Conservation (phyloP, 2,329 filamentous ascomycete genomes). For the Diplodia sapinea region DNA sequence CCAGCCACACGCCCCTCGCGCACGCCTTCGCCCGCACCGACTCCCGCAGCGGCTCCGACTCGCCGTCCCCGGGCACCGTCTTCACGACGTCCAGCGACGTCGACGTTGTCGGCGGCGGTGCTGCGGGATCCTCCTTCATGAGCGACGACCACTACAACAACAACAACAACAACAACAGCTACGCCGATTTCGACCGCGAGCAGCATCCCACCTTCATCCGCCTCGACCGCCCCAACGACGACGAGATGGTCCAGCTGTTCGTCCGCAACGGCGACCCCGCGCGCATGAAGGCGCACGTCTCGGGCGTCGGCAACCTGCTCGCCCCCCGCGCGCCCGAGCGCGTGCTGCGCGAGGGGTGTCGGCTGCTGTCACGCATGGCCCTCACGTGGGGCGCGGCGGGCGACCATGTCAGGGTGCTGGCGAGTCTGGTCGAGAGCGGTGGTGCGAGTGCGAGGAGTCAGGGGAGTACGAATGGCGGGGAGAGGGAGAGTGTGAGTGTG, state of each 20-base stretch:
- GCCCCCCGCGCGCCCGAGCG: background rate
- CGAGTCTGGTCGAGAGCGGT: slow-evolving; percentile 13
- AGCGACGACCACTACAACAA: background rate
- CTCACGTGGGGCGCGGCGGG: slow-evolving; percentile 7
- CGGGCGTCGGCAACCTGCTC: slow-evolving; percentile 59
- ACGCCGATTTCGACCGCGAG: background rate
- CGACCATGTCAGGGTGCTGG: slow-evolving; percentile 1
- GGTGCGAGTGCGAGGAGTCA: background rate
- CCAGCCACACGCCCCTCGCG: slow-evolving; percentile 7
- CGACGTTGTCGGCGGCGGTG: background rate
- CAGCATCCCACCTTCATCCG: slow-evolving; percentile 53
- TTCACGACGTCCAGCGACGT: background rate
- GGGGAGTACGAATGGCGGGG: background rate
- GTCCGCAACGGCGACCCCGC: slow-evolving; percentile 54
- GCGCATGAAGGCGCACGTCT: slow-evolving; percentile 57
- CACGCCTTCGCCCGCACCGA: slow-evolving; percentile 13
- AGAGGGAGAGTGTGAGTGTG: background rate
- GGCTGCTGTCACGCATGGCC: slow-evolving; percentile 15
- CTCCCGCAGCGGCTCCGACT: slow-evolving; percentile 13
- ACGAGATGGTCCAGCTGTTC: slow-evolving; percentile 64
- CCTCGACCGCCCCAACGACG: slow-evolving; percentile 62
- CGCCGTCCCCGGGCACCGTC: background rate
- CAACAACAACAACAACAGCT: too few relatives aligned
- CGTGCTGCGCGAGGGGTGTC: background rate
- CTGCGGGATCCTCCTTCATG: background rate